These are phyloP conservation scores for Dactylonectria macrodidyma DNA, from an alignment of 2,329 filamentous ascomycete species.

Conservation along the genomic window DNA sequence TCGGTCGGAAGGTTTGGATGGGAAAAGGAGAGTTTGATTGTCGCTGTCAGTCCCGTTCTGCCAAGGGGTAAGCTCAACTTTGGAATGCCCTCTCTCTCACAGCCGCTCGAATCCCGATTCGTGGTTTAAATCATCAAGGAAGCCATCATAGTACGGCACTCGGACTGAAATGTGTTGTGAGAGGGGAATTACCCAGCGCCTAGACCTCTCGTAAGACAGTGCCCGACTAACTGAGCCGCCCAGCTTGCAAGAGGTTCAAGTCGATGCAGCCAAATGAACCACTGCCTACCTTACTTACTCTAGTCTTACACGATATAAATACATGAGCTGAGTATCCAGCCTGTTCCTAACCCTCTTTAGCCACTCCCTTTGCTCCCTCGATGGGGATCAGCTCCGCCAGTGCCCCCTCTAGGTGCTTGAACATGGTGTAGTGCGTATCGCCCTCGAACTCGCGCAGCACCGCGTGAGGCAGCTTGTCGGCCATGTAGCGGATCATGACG, in stretches of 20 bases:
- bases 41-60: background rate
- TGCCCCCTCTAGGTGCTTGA: constrained; percentile 39
- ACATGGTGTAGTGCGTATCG: constrained; percentile 53
- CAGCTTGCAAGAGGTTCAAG: background rate
- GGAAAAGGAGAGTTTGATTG: background rate
- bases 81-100: background rate
- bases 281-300: background rate
- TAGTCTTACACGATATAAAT: background rate
- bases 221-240: background rate
- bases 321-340: background rate
- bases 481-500: constrained; percentile 54
- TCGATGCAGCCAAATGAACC: background rate
- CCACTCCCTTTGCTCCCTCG: background rate
- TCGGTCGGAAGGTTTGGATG: background rate
- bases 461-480: constrained; percentile 52
- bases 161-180: background rate
- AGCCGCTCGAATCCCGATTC: background rate
- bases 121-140: background rate
- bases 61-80: background rate
- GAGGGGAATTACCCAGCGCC: background rate
- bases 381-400: constrained; percentile 27
- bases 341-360: background rate
- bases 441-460: constrained; percentile 51
- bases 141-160: background rate
- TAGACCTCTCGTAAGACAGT: background rate